These are phyloP conservation scores for Fusarium succisae DNA, from an alignment of 2,329 filamentous ascomycete genomes.

Conservation along the genomic window DNA sequence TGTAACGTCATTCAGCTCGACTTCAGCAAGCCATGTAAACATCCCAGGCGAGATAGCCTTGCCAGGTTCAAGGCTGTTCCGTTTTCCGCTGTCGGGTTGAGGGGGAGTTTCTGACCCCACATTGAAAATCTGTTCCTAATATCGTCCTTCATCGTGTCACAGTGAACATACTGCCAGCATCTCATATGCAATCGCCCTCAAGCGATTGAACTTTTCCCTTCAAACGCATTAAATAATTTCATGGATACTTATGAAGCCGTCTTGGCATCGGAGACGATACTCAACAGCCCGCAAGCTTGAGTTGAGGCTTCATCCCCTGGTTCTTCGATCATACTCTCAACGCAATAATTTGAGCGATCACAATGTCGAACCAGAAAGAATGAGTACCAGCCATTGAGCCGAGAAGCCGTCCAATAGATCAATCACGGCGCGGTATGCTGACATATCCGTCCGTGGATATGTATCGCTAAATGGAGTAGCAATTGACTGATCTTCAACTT, in stretches of 20 bases:
- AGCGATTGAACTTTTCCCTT: background rate
- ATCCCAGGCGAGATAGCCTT: background rate
- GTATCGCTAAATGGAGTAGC: background rate
- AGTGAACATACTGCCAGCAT: background rate
- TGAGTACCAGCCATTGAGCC: too few relatives aligned
- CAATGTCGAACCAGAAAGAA: too few relatives aligned
- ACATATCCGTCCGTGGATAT: background rate
- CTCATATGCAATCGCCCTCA: conserved; percentile 6
- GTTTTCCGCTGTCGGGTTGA: background rate
- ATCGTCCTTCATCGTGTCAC: background rate
- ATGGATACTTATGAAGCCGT: background rate
- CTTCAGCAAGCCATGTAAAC: background rate
- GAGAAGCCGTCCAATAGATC: background rate
- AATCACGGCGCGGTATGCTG: background rate
- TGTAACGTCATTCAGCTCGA: conserved; percentile 2
- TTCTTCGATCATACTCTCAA: too few relatives aligned
- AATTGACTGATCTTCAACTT: background rate
- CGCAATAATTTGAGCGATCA: background rate
- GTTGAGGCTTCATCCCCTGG: background rate
- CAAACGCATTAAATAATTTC: background rate
- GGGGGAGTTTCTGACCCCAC: background rate
- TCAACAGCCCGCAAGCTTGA: background rate
- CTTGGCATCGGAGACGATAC: background rate
- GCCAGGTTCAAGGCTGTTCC: background rate
- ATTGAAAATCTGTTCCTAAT: conserved; percentile 9